Percentiles rank a stretch among this genome's conserved stretches.
phyloP scores from a whole-genome alignment of 106 monocot genomes.

The Triglochin maritima region DNA sequence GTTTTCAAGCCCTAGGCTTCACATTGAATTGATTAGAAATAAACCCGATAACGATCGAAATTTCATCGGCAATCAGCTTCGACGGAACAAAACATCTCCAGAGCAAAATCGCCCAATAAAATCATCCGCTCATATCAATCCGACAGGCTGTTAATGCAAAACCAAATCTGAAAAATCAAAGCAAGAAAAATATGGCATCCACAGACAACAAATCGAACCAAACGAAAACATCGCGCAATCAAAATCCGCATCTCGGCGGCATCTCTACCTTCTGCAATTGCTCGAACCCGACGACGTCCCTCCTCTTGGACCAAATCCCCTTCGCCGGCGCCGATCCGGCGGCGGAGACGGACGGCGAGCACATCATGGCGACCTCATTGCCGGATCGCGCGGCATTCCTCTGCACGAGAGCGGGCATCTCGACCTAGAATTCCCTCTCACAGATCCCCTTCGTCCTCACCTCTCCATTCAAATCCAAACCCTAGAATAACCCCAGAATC shows the following conservation, averaged over 20 bases:
- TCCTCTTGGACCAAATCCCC: conserved; percentile 66
- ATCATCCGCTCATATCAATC: too few relatives aligned
- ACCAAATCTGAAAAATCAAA: background rate
- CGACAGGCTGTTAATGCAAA: too few relatives aligned
- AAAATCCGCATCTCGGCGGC: background rate
- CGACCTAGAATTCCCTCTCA: background rate
- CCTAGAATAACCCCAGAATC: background rate
- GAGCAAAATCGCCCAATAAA: too few relatives aligned
- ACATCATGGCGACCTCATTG: conserved; percentile 11
- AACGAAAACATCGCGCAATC: background rate
- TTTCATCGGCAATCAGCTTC: too few relatives aligned
- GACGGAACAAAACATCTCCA: too few relatives aligned
- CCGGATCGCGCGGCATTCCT: conserved; percentile 15
- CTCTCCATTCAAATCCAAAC: conserved; percentile 12
- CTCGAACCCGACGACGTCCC: conserved; percentile 62
- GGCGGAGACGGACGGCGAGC: background rate
- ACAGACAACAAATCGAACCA: background rate
- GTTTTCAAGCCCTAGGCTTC: too few relatives aligned
- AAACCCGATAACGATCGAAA: too few relatives aligned
- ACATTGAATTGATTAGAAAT: too few relatives aligned
- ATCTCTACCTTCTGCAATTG: conserved; percentile 69
- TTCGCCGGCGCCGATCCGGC: background rate
- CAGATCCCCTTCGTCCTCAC: conserved; percentile 1
- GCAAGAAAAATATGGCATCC: background rate
- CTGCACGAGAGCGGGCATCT: conserved; percentile 36